Percentiles rank a stretch among this genome's conserved stretches.
These are phyloP conservation scores for Deinandra increscens DNA, from an alignment of 129 eudicot genomes.

Conservation along the genomic window DNA sequence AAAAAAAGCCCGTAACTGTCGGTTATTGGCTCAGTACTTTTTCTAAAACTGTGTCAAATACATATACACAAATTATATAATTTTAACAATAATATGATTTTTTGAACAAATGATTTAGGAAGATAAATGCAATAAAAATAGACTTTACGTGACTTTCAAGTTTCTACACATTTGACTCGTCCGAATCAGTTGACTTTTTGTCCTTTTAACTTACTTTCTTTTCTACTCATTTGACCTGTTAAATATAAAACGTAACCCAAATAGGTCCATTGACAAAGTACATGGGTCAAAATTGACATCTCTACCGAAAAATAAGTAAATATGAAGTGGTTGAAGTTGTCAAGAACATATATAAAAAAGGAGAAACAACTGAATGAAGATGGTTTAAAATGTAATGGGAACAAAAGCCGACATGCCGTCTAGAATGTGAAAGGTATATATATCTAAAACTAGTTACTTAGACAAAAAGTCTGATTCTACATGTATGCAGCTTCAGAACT, in stretches of 20 bases:
- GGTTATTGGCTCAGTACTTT: neutral
- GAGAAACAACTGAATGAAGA: neutral
- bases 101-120: neutral
- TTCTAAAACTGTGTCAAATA: neutral
- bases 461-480: neutral
- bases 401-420: neutral
- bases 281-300: neutral
- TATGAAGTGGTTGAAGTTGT: neutral
- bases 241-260: neutral
- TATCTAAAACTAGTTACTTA: neutral
- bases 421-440: neutral
- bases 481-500: neutral
- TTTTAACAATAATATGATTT: neutral
- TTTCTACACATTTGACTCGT: neutral
- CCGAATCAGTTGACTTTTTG: neutral
- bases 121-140: neutral
- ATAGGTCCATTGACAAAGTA: slow-evolving; percentile 1
- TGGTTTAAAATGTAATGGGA: neutral
- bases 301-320: neutral
- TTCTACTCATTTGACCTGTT: neutral
- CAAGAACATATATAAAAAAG: neutral
- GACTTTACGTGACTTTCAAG: neutral
- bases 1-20: neutral
- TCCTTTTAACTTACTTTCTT: neutral
- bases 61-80: neutral